Evolutionary conservation across 169 alveolate species (phyloP).

Genomic region (Plasmodium malariae): DNA sequence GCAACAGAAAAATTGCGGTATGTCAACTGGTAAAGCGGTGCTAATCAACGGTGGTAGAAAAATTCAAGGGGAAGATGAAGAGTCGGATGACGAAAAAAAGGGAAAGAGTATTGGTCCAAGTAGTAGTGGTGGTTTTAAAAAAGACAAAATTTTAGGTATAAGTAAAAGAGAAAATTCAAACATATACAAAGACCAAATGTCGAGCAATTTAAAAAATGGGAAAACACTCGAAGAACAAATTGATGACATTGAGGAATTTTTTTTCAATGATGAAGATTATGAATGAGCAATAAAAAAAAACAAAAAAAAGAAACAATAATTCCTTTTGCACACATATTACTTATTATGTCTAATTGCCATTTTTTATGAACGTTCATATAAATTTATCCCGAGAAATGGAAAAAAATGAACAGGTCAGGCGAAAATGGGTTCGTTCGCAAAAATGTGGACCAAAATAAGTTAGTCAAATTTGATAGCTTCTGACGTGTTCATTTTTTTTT

Average conservation of each 20-base stretch:
- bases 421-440: not conserved
- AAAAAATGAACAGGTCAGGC: constrained; percentile 1
- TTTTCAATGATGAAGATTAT: constrained; percentile 32
- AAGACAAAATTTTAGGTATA: not conserved
- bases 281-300: not conserved
- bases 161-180: not conserved
- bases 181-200: not conserved
- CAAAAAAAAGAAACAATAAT: not conserved
- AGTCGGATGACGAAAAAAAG: constrained; percentile 46
- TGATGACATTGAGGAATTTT: constrained; percentile 57
- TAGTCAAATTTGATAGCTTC: constrained; percentile 27
- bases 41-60: constrained; percentile 50
- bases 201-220: not conserved
- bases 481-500: not conserved
- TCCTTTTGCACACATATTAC: not conserved
- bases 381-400: not conserved
- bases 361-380: constrained; percentile 14
- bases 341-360: too few species aligned
- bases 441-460: not conserved
- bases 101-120: not conserved
- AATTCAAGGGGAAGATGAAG: constrained; percentile 71
- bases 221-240: constrained; percentile 23
- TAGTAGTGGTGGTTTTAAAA: not conserved
- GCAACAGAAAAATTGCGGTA: not conserved
- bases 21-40: not conserved